Conservation (phyloP, 1,284 basidiomycete species). For the Stereum hirsutum region DNA sequence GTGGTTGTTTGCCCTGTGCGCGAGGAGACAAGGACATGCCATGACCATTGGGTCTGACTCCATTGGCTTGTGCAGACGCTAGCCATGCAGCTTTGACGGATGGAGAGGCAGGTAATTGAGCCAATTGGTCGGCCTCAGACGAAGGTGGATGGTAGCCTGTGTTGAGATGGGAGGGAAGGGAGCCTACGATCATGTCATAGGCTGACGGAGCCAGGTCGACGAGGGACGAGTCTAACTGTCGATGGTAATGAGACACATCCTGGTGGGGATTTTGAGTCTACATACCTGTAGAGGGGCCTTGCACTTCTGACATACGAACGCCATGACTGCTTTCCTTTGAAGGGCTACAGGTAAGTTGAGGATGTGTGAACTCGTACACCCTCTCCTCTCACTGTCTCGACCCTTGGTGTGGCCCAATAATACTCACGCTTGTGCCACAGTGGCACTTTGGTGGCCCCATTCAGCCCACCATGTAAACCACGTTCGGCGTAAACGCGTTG, state of each 20-base stretch:
- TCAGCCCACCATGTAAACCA: too few relatives aligned
- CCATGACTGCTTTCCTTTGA: too few relatives aligned
- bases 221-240: constrained; percentile 75
- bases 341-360: too few relatives aligned
- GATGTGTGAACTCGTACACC: too few relatives aligned
- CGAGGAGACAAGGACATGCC: constrained; percentile 30
- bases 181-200: constrained; percentile 76
- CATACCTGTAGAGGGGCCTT: constrained; percentile 75
- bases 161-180: constrained; percentile 49
- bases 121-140: constrained; percentile 44
- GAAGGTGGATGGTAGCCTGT: constrained; percentile 26
- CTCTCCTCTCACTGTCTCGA: too few relatives aligned
- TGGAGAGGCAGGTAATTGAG: constrained; percentile 45
- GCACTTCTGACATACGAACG: constrained; percentile 74
- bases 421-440: too few relatives aligned
- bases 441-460: too few relatives aligned
- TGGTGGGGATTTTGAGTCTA: constrained; percentile 2
- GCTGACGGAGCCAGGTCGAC: constrained; percentile 77
- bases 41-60: constrained; percentile 16
- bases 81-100: constrained; percentile 55
- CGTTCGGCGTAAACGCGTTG: too few relatives aligned
- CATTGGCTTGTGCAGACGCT: constrained; percentile 31
- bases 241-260: constrained; percentile 13
- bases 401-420: too few relatives aligned
- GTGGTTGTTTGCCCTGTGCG: constrained; percentile 45